phyloP scores from a whole-genome alignment of 805 yeast species.

The Starmerella asiatica region DNA sequence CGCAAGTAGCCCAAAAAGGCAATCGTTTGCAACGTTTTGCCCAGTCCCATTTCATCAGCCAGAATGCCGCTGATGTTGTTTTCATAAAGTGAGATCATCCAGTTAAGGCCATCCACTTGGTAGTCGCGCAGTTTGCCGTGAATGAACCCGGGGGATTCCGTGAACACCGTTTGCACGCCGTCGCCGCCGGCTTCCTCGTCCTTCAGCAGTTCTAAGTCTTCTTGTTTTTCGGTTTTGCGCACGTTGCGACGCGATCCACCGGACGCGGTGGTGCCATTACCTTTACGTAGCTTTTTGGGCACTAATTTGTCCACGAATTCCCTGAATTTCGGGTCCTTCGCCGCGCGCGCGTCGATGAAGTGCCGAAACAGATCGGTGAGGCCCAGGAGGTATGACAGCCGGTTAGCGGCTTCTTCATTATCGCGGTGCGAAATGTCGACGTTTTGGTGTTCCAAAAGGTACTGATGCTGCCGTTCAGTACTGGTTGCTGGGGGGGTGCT shows the following conservation, averaged over 20 bases:
- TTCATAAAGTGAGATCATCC: constrained; percentile 82
- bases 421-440: constrained; percentile 19
- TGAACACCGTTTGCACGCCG: constrained; percentile 49
- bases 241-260: constrained; percentile 36
- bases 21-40: constrained; percentile 89
- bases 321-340: constrained; percentile 55
- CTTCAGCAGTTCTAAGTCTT: constrained; percentile 77
- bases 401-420: constrained; percentile 52
- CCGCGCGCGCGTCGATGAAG: constrained; percentile 68
- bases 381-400: constrained; percentile 69
- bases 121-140: constrained; percentile 73
- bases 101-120: constrained; percentile 88
- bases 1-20: constrained; percentile 81
- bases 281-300: constrained; percentile 14
- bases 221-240: constrained; percentile 88
- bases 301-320: constrained; percentile 24
- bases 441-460: constrained; percentile 24
- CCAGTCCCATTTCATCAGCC: constrained; percentile 98
- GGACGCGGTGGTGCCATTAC: constrained; percentile 15
- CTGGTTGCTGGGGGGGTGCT: no score
- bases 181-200: constrained; percentile 58
- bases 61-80: constrained; percentile 81
- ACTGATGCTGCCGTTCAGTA: constrained; percentile 15
- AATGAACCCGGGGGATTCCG: constrained; percentile 72
- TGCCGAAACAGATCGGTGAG: constrained; percentile 79